Base-by-base conservation (phyloP, 2,329 filamentous ascomycete genomes). In the Dendryphion nanum region DNA sequence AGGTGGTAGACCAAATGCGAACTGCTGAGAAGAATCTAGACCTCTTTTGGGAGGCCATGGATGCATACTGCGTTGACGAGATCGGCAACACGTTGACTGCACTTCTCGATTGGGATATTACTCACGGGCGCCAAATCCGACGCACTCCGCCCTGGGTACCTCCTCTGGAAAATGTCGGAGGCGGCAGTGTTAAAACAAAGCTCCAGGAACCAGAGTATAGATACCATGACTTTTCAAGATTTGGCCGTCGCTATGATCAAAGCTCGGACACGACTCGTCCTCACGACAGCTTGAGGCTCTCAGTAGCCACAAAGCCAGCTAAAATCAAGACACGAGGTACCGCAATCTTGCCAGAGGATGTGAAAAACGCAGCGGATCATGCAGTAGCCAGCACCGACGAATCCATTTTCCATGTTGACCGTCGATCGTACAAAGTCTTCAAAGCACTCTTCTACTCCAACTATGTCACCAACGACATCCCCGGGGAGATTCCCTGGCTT, bases 91-190 rank as follows among this genome's bases (percentile, higher is more conserved):
- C 40, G 17, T 36, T 38, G n/a, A 40, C 45, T 15, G 45, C 40
- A 18, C 7, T 41, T 18, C 17, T 52, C 12, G 29, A 23, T 16
- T 30, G 42, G 58, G 58, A n/a, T 51, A 62, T 26, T 14, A 61
- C 2, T 17, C 50, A 38, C 30, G 44, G 44, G 36, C 67, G 69
- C 4, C 48, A 44, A 1, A 48, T 79, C 5, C 68, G 70, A 19
- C 66, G 77, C n/a, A 80, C 75, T 0, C 60, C 69, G 1, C 63
- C 69, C 10, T 79, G 75, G 73, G 47, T 66, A 18, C 70, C 74
- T 36, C 63, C 37, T 23, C 38, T 37, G 13, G n/a, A n/a, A n/a
- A n/a, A n/a, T n/a, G n/a, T n/a, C n/a, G n/a, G n/a, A n/a, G n/a
- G n/a, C n/a, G n/a, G n/a, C n/a, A n/a, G n/a, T n/a, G n/a, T n/a